Evolutionary conservation across 495 filamentous ascomycete species (phyloP), one percentile per base, ranked within the genome.

Genomic region (Daldinia childiae): DNA sequence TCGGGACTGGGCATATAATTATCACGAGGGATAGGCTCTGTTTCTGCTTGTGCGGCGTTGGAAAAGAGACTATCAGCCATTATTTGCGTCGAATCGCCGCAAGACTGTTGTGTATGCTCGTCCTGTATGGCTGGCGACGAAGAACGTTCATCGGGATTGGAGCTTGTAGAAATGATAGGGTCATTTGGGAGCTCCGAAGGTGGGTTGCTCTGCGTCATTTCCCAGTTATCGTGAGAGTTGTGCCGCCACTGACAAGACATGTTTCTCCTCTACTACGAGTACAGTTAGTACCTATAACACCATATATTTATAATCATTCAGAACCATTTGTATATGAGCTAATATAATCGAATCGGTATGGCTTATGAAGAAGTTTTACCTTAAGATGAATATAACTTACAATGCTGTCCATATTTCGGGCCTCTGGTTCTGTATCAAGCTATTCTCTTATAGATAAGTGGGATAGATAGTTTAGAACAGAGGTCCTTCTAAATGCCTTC

Each of bases 231-330:
- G 11, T 51, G 39, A 56, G 71, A 73, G 27, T 36, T 60, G 12
- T 6, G 62, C 11, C 62, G 56, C 71, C 71, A 73, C 43, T 73
- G 56, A 41, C 65, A 66, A 30, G 71, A 73, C 71, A 73, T 73
- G 26, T 69, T 50, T 34, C 14, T 12, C 21, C 15, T 55, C 65
- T 26, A 45, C 62, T 59, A 57, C n/a, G n/a, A 4, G 36, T 6
- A 30, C 29, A 21, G 38, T 73, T 41, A 73, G 57, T 39, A 8
- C 3, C 2, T 9, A 15, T 26, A 32, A 6, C 1, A 9, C 9
- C 7, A 6, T 24, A 57, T 24, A 48, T 26, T 21, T 39, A 3
- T 58, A 15, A 8, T n/a, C n/a, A 41, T 17, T 17, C 17, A 1
- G 14, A n/a, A 41, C 9, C 9, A 1, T 41, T 41, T 6, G 15